These are phyloP conservation scores for Linderina pennispora DNA, from an alignment of 192 early-diverging fungal genomes.

Conservation along the genomic window DNA sequence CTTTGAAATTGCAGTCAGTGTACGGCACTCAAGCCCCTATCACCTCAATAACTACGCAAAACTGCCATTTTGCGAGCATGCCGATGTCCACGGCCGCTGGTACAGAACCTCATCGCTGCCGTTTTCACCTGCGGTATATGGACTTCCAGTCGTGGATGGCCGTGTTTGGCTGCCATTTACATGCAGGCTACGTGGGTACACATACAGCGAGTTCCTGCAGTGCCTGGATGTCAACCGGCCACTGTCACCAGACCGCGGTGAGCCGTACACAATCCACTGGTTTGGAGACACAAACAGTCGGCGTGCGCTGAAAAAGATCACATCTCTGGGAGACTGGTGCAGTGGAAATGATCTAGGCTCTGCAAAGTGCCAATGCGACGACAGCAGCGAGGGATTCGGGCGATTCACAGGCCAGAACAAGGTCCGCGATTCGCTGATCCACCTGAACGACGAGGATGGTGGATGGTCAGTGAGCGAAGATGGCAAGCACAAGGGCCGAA, in stretches of 20 bases:
- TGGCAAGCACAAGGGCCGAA: not conserved
- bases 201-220: constrained; percentile 11
- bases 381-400: constrained; percentile 14
- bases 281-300: constrained; percentile 14
- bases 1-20: constrained; percentile 2
- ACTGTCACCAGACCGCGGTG: not conserved
- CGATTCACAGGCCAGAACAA: constrained; percentile 17
- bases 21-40: constrained; percentile 2
- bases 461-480: constrained; percentile 14
- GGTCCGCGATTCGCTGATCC: constrained; percentile 14
- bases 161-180: constrained; percentile 11
- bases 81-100: constrained; percentile 13
- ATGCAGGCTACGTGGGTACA: constrained; percentile 5
- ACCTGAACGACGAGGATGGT: constrained; percentile 20
- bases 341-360: not conserved
- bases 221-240: constrained; percentile 11
- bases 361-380: constrained; percentile 9
- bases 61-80: constrained; percentile 9
- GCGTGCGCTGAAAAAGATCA: constrained; percentile 19
- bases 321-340: constrained; percentile 13
- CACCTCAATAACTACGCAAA: constrained; percentile 3
- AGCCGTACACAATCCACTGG: constrained; percentile 14
- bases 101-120: not conserved
- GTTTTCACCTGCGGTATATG: not conserved
- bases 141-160: not conserved